Evolutionary conservation across 495 filamentous ascomycete species (phyloP).

Genomic region (Lophiostoma macrostomum): DNA sequence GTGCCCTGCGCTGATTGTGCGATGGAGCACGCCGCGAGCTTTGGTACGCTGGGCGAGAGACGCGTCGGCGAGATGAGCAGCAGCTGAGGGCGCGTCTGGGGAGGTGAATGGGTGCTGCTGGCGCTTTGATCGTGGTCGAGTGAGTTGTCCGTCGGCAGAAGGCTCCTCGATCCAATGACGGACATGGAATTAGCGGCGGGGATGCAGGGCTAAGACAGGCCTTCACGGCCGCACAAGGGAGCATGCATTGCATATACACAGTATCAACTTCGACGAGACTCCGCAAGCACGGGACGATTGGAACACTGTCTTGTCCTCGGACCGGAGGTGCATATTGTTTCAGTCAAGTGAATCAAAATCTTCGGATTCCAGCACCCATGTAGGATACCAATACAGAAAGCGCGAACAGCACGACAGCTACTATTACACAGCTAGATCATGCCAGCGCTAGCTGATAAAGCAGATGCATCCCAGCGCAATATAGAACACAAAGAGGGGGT

Average conservation of each 20-base stretch:
- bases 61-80: slow-evolving; percentile 12
- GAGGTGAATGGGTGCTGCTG: slow-evolving; percentile 8
- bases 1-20: neutral
- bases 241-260: no score
- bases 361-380: no score
- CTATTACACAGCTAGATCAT: slow-evolving; percentile 9
- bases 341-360: no score
- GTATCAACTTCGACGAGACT: no score
- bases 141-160: slow-evolving; percentile 6
- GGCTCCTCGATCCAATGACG: slow-evolving; percentile 21
- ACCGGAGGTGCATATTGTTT: no score
- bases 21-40: neutral
- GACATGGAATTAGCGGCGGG: neutral
- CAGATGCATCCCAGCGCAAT: slow-evolving; percentile 88
- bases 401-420: slow-evolving; percentile 2
- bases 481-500: slow-evolving; percentile 95
- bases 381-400: slow-evolving; percentile 9
- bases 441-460: slow-evolving; percentile 73
- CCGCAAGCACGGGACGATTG: no score
- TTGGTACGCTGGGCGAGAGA: neutral
- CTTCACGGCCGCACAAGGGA: no score
- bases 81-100: slow-evolving; percentile 6
- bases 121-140: slow-evolving; percentile 24
- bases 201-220: neutral
- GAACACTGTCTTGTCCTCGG: no score